These are phyloP conservation scores for Alternaria ethzedia DNA, from an alignment of 2,329 filamentous ascomycete species.

Conservation along the genomic window DNA sequence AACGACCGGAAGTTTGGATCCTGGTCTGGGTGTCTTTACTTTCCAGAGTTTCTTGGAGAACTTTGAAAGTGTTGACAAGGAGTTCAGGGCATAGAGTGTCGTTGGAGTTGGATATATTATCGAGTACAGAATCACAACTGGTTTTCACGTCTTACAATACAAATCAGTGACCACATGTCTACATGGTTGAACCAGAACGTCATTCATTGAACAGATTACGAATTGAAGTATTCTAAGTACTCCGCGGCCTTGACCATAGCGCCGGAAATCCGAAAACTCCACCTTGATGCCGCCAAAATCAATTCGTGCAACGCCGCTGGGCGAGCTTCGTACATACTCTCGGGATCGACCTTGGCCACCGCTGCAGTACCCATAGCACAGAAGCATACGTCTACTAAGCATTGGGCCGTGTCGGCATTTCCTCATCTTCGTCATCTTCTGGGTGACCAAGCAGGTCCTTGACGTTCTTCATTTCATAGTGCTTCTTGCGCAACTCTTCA, in stretches of 20 bases:
- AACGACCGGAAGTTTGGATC: slow-evolving; percentile 84
- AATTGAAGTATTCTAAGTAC: not conserved
- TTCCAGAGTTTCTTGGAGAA: slow-evolving; percentile 89
- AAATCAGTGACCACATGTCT: not conserved
- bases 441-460: slow-evolving; percentile 75
- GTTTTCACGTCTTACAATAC: not conserved
- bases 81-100: slow-evolving; percentile 63
- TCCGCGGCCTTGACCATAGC: not conserved
- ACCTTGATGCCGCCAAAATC: slow-evolving; percentile 19
- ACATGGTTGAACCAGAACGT: not conserved
- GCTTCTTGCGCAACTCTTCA: slow-evolving; percentile 89
- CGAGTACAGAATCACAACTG: not conserved
- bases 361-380: not conserved
- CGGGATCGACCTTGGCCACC: not conserved
- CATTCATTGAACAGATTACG: slow-evolving; percentile 1
- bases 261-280: slow-evolving; percentile 13
- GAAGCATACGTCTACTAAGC: not conserved
- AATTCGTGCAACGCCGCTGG: slow-evolving; percentile 3
- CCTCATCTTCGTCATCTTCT: slow-evolving; percentile 13
- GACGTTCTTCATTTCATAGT: slow-evolving; percentile 98
- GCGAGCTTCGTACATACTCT: not conserved
- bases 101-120: not conserved
- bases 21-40: slow-evolving; percentile 83
- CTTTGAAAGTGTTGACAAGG: slow-evolving; percentile 82
- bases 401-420: slow-evolving; percentile 12